These are phyloP conservation scores for Knoxia roxburghii DNA, from an alignment of 257 asterid species.

Conservation along the genomic window DNA sequence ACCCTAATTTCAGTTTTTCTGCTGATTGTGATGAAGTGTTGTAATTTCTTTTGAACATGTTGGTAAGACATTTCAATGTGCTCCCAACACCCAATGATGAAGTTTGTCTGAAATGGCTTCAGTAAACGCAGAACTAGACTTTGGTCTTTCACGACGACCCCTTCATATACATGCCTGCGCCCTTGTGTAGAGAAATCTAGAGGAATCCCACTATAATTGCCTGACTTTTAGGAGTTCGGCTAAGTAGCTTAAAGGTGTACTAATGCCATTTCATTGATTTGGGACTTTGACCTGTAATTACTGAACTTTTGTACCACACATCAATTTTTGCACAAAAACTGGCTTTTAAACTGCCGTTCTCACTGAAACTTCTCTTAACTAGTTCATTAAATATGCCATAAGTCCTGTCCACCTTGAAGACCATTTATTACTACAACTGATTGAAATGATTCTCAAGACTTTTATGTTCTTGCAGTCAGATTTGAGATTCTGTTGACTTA, in stretches of 20 bases:
- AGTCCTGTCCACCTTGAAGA: background rate
- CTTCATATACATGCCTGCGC: background rate
- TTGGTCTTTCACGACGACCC: background rate
- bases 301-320: background rate
- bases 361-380: background rate
- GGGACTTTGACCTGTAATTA: background rate
- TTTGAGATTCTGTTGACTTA: constrained; percentile 26
- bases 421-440: background rate
- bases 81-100: background rate
- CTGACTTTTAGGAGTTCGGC: background rate
- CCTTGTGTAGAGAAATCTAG: background rate
- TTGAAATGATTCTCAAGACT: background rate
- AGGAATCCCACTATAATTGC: too few relatives aligned
- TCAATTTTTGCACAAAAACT: background rate
- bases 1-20: background rate
- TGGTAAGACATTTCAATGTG: background rate
- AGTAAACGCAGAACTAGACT: background rate
- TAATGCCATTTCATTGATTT: background rate
- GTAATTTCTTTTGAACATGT: background rate
- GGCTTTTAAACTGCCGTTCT: constrained; percentile 2
- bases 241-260: background rate
- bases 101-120: background rate
- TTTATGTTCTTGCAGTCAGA: background rate
- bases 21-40: background rate
- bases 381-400: background rate